Percentiles rank a stretch among this genome's conserved stretches.
Evolutionary conservation across 116 monocot species (phyloP).

Genomic region (Trichopus zeylanicus): DNA sequence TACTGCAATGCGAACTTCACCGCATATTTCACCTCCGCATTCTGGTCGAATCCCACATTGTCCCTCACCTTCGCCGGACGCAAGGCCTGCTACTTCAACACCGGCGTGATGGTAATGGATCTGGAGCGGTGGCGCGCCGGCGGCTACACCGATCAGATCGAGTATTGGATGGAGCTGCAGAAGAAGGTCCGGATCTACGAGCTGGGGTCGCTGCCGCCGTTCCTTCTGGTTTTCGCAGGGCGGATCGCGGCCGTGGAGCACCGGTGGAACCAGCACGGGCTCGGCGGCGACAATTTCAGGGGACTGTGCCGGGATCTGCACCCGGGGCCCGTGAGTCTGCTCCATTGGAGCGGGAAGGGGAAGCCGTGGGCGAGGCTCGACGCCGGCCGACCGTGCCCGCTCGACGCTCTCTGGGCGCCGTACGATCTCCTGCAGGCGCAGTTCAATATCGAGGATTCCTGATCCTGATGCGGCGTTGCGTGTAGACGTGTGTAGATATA

Average conservation of each 20-base stretch:
- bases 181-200: conserved; percentile 69
- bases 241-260: conserved; percentile 66
- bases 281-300: conserved; percentile 68
- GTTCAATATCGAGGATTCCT: conserved; percentile 31
- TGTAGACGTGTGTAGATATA: too few relatives aligned
- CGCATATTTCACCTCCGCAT: conserved; percentile 54
- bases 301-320: conserved; percentile 55
- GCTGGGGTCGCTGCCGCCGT: conserved; percentile 72
- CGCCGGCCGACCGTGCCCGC: conserved; percentile 61
- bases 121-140: conserved; percentile 40
- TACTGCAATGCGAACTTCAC: conserved; percentile 83
- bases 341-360: conserved; percentile 87
- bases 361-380: conserved; percentile 78
- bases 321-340: conserved; percentile 57
- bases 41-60: conserved; percentile 53
- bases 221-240: conserved; percentile 70
- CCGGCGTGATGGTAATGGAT: conserved; percentile 85
- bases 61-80: conserved; percentile 41
- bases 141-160: conserved; percentile 47
- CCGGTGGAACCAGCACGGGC: conserved; percentile 83
- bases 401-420: conserved; percentile 63
- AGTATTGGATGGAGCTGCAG: conserved; percentile 77
- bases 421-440: conserved; percentile 49
- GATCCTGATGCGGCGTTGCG: not conserved
- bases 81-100: conserved; percentile 65